A percentile compares a stretch with the other conserved stretches of the same genome.
phyloP scores from a whole-genome alignment of 139 green algal species.

The Micromonas pusilla region DNA sequence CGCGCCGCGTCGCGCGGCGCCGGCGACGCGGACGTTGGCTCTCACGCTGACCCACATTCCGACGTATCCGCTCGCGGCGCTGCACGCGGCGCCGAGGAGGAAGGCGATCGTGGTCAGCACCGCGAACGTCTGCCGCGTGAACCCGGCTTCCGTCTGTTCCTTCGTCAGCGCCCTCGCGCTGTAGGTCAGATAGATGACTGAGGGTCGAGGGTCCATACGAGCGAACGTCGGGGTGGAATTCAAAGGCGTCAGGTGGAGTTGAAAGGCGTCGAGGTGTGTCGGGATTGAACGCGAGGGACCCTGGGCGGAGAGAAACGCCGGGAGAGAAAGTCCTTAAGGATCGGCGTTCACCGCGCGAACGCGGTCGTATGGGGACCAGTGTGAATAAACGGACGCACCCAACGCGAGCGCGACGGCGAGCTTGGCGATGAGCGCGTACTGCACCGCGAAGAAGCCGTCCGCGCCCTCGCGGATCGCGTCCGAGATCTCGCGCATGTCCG shows the following conservation, averaged over 20 bases:
- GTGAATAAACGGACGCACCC: too few relatives aligned
- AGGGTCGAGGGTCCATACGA: too few relatives aligned
- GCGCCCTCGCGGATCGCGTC: slow-evolving; percentile 58
- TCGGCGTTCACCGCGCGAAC: too few relatives aligned
- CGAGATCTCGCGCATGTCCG: slow-evolving; percentile 55
- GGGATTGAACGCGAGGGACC: too few relatives aligned
- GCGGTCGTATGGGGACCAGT: too few relatives aligned
- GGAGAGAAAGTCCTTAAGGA: too few relatives aligned
- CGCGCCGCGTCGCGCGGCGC: slow-evolving; percentile 42
- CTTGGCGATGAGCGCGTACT: slow-evolving; percentile 54
- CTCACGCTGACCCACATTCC: slow-evolving; percentile 61
- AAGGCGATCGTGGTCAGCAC: slow-evolving; percentile 51
- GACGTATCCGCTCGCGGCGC: slow-evolving; percentile 46
- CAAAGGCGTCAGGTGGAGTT: too few relatives aligned
- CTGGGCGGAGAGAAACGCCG: too few relatives aligned
- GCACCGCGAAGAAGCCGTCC: slow-evolving; percentile 55
- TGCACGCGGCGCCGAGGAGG: slow-evolving; percentile 50
- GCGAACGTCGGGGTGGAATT: too few relatives aligned
- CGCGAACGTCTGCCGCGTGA: slow-evolving; percentile 45
- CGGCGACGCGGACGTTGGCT: slow-evolving; percentile 53
- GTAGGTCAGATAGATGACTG: slow-evolving; percentile 57
- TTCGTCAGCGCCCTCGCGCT: slow-evolving; percentile 45
- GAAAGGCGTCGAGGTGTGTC: too few relatives aligned
- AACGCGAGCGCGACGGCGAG: slow-evolving; percentile 43
- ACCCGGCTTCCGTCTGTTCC: slow-evolving; percentile 48